Percentiles rank a stretch among this genome's conserved stretches.
These are phyloP conservation scores for Phytophthora foliorum DNA, from an alignment of 352 stramenopile species.

Conservation along the genomic window DNA sequence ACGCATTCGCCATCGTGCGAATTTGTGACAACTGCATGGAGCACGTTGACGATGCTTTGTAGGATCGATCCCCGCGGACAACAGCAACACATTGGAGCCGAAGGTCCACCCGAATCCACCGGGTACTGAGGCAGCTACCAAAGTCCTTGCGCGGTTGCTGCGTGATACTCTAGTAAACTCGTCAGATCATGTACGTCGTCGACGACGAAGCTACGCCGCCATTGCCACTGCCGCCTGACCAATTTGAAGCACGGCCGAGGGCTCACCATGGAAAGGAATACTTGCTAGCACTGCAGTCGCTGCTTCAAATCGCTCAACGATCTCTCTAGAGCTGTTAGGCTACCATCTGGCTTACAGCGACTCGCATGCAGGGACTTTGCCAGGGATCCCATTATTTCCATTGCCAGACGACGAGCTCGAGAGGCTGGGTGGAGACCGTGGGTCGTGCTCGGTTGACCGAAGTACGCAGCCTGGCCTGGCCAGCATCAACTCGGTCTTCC, in stretches of 20 bases:
- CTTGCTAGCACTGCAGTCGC: conserved; percentile 31
- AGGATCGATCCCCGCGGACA: conserved; percentile 39
- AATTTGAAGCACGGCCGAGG: conserved; percentile 7
- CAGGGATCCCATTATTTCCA: conserved; percentile 38
- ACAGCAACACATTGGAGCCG: conserved; percentile 19
- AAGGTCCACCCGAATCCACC: conserved; percentile 24
- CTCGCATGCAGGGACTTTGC: conserved; percentile 22
- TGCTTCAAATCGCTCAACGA: conserved; percentile 26
- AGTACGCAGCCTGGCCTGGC: conserved; percentile 52
- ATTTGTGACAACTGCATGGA: conserved; percentile 50
- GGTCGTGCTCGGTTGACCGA: conserved; percentile 29
- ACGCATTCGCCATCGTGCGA: conserved; percentile 30
- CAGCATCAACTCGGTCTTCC: conserved; percentile 40
- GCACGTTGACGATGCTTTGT: conserved; percentile 47
- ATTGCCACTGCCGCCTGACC: no score
- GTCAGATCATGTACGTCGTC: conserved; percentile 46
- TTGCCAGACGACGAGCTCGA: conserved; percentile 48
- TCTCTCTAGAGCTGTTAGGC: conserved; percentile 36
- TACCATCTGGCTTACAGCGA: conserved; percentile 50
- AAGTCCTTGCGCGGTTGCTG: conserved; percentile 39
- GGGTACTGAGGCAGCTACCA: conserved; percentile 27
- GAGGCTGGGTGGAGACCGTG: conserved; percentile 46
- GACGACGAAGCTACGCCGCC: conserved; percentile 28
- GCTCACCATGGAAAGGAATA: conserved; percentile 33
- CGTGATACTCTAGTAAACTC: conserved; percentile 45